Base-by-base conservation (phyloP, 768 basidiomycete species). In the Galerina marginata region DNA sequence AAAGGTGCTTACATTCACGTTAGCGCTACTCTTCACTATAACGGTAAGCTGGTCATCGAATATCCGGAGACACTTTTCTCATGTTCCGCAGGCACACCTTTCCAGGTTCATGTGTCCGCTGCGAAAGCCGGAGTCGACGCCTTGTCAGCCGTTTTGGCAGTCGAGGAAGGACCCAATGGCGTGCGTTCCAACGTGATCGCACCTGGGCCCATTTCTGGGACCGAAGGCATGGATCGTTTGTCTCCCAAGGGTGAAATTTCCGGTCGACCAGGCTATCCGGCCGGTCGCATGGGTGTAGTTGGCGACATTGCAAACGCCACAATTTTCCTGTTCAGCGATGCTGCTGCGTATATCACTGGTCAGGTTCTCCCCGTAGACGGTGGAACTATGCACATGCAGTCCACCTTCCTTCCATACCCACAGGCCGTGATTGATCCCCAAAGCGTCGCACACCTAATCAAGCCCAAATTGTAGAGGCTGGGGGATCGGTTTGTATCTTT, bases 71-170 rank as follows among this genome's bases (percentile, higher is more conserved):
- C 33, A 29, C 26, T 33, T 51, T 70, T 64, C 57, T 62, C 60
- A 64, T 65, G 51, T 65, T 64, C 60, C 61, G 54, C 67, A 92
- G 93, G 81, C 10, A 87, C 87, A 7, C 91, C 93, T 0, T 93
- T 88, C 73, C 96, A 98, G 75, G 93, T 86, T 7, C 96, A 98
- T 68, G 94, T 96, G 11, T 93, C 93, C 11, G 93, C 95, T 9
- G 96, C 96, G 23, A 99, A 99, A 74, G 95, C 96, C 0, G 96
- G 84, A 15, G 86, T 99, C 38, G 96, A 99, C 70, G 94, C 95
- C 0, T 79, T 95, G 5, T 93, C 92, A 56, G 81, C 83, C 1
- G 95, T 93, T 2, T 75, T 98, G 26, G 95, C 96, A 2, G 85
- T 96, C 11, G 96, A 99, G 76, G 95, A 96, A 76, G 96, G 96